Evolutionary conservation across 2,329 filamentous ascomycete genomes (phyloP).

Genomic region (Uncinocarpus reesii): DNA sequence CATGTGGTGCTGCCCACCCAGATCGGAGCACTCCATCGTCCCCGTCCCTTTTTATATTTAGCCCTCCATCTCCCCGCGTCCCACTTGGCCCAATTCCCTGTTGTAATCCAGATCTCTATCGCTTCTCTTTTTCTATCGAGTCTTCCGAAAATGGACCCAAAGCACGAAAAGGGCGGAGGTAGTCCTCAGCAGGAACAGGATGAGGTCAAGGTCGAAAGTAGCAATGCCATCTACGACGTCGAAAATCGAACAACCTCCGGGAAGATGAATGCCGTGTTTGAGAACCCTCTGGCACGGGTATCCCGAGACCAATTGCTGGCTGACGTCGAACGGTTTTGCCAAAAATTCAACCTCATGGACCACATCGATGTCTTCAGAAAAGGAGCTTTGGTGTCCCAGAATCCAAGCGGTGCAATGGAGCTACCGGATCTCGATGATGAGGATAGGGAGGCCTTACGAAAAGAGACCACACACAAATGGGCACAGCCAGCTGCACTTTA

Average conservation of each 20-base stretch:
- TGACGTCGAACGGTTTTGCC: conserved; percentile 47
- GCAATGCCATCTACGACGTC: conserved; percentile 20
- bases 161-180: conserved; percentile 2
- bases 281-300: conserved; percentile 48
- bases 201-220: background rate
- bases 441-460: conserved; percentile 34
- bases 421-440: conserved; percentile 39
- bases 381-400: conserved; percentile 44
- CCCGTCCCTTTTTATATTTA: background rate
- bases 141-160: conserved; percentile 1
- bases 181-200: background rate
- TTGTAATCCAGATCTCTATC: background rate
- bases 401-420: conserved; percentile 40
- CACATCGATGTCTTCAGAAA: conserved; percentile 43
- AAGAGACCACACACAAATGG: conserved; percentile 44
- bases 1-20: too few species aligned
- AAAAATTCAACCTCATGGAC: conserved; percentile 40
- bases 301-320: conserved; percentile 43
- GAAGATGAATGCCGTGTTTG: conserved; percentile 33
- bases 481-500: conserved; percentile 42
- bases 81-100: too few species aligned
- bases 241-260: conserved; percentile 19
- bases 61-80: background rate
- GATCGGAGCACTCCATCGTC: too few species aligned
- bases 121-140: background rate